Conservation (phyloP, 441 rosid genomes). For the Macaranga tanarius region DNA sequence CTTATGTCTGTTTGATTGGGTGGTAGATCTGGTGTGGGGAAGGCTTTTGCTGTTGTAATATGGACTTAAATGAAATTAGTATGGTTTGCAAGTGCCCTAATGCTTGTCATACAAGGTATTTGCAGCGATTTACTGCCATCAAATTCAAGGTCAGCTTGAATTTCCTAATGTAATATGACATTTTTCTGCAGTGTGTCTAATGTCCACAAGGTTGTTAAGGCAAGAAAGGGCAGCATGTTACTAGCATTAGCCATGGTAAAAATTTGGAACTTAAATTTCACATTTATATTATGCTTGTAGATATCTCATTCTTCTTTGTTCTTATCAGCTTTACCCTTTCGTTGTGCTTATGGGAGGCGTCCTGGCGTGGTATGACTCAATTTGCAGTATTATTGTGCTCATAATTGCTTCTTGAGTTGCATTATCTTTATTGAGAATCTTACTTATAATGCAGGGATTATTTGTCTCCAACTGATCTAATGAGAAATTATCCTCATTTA, state of each 20-base stretch:
- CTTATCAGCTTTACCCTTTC: conserved; percentile 75
- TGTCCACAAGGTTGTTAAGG: conserved; percentile 69
- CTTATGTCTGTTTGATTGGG: neutral
- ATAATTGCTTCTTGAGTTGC: conserved; percentile 8
- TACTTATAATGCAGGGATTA: conserved; percentile 71
- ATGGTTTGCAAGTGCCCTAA: conserved; percentile 10
- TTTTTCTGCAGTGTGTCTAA: conserved; percentile 52
- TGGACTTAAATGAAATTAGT: neutral
- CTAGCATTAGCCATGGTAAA: conserved; percentile 88
- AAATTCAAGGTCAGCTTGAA: conserved; percentile 6
- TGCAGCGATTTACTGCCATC: neutral
- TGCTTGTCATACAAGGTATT: neutral
- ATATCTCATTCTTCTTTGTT: conserved; percentile 24
- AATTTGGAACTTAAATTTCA: neutral
- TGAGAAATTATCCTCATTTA: conserved; percentile 80
- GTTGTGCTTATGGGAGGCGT: conserved; percentile 71
- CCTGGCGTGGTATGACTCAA: conserved; percentile 58
- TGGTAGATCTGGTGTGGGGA: neutral
- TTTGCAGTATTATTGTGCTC: conserved; percentile 5
- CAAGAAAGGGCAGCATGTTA: conserved; percentile 84
- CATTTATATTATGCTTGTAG: conserved; percentile 8
- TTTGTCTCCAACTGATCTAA: conserved; percentile 75
- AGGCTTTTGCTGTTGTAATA: neutral
- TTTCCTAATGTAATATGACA: conserved; percentile 13
- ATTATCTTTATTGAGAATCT: conserved; percentile 23